phyloP scores from a whole-genome alignment of 2,329 filamentous ascomycete genomes.

The Stromatinia cepivora region DNA sequence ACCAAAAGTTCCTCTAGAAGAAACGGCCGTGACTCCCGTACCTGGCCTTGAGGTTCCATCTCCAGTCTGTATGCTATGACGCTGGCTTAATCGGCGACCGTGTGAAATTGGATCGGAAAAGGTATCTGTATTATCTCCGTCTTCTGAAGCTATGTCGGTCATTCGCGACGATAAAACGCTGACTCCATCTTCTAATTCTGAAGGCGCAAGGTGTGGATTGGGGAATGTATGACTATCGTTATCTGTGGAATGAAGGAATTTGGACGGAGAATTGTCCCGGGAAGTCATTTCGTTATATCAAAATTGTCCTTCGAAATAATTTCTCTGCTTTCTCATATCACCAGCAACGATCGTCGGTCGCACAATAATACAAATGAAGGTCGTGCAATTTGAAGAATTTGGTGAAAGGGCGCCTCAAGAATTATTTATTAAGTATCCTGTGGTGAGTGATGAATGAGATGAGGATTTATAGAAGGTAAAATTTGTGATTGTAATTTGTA shows the following conservation, averaged over 20 bases:
- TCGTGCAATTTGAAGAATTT: constrained; percentile 1
- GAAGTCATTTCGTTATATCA: constrained; percentile 32
- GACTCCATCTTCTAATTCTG: constrained; percentile 44
- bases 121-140: constrained; percentile 45
- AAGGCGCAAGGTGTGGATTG: constrained; percentile 28
- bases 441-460: too few species aligned
- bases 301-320: not conserved
- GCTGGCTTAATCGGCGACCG: constrained; percentile 42
- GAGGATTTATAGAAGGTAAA: not conserved
- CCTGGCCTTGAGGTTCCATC: constrained; percentile 51
- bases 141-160: constrained; percentile 56
- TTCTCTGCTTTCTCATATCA: constrained; percentile 4
- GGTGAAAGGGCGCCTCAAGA: not conserved
- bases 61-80: constrained; percentile 43
- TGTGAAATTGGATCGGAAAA: constrained; percentile 40
- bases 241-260: constrained; percentile 27
- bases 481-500: not conserved
- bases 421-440: constrained; percentile 7
- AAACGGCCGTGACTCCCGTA: constrained; percentile 47
- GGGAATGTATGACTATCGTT: constrained; percentile 28
- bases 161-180: constrained; percentile 56
- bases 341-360: not conserved
- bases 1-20: constrained; percentile 52
- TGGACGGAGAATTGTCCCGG: constrained; percentile 29
- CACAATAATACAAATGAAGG: not conserved